Base-by-base conservation (phyloP, 2,329 filamentous ascomycete species). In the Cercospora zeina region DNA sequence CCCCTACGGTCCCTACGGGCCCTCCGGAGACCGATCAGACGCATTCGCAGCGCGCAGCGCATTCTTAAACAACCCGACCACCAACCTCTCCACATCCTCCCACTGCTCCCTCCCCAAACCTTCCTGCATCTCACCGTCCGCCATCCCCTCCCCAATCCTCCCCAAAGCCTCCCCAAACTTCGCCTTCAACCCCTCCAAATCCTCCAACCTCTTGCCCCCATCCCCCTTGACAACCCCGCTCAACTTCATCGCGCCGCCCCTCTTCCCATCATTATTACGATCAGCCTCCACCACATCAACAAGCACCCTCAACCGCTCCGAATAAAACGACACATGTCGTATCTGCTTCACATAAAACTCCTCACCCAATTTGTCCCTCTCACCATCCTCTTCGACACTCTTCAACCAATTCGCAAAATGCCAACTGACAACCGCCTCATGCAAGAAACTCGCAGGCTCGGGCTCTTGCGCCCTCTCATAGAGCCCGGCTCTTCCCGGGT, bases 331-430 rank as follows among this genome's bases (percentile, higher is more conserved):
- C 19, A 45, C 0, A 45, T 6, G 3, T 16, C 39, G 0, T 13
- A 45, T 45, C 19, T 13, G 19, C 39, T 1, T 21, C 16, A 45
- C 39, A 45, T 45, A 45, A 10, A 5, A 16, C 1, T 10, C 39
- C 16, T 1, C 3, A 16, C 21, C 19, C 0, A 1, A 16, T 2
- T 16, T 16, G 13, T 24, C 19, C 0, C 3, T 0, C 7, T 13
- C 19, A 10, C 16, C 19, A 1, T 1, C 39, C 19, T 45, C 16
- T 45, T 45, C 19, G 7, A 45, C 19, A 45, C 3, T 16, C 1
- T 10, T 45, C 39, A 45, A 45, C 39, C 19, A 45, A 19, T 2
- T 4, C 16, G 16, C 16, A 24, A 45, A 45, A 2, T 39, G 14
- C 36, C n/a, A 14, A 39, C 14, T 39, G 13, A n/a, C 36, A 39